Conservation (phyloP, 2,329 filamentous ascomycete genomes). For the Ascochyta fabae region DNA sequence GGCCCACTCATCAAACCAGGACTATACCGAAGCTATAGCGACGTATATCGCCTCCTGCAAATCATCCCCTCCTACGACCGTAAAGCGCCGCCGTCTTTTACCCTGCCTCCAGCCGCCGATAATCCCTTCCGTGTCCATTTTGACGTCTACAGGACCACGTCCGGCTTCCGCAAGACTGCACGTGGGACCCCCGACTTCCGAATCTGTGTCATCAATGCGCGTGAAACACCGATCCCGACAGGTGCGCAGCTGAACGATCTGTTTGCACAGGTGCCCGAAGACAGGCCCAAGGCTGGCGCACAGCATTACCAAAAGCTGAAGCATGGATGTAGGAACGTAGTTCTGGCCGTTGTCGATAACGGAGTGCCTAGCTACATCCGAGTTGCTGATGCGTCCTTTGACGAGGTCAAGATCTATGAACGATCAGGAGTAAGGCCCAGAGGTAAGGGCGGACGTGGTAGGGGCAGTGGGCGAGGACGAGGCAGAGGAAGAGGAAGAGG, state of each 20-base stretch:
- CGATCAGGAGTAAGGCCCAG: constrained; percentile 54
- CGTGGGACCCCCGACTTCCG: constrained; percentile 83
- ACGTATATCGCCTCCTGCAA: constrained; percentile 78
- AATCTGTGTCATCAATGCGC: constrained; percentile 80
- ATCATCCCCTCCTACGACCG: constrained; percentile 76
- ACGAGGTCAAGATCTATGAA: constrained; percentile 71
- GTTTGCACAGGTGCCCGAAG: constrained; percentile 74
- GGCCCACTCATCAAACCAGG: constrained; percentile 61
- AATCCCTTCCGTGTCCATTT: constrained; percentile 76
- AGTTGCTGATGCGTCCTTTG: constrained; percentile 81
- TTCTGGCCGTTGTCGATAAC: constrained; percentile 87
- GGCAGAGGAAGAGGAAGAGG: constrained; percentile 27
- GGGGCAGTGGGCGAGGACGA: constrained; percentile 50
- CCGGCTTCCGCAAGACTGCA: constrained; percentile 75
- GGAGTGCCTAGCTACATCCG: constrained; percentile 88
- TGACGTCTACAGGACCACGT: constrained; percentile 79
- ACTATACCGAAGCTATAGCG: constrained; percentile 62
- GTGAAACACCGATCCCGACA: constrained; percentile 73
- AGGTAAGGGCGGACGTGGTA: constrained; percentile 47
- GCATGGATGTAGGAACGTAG: constrained; percentile 81
- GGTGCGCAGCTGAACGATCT: constrained; percentile 73
- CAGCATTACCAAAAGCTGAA: constrained; percentile 78
- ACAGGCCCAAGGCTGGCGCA: constrained; percentile 62
- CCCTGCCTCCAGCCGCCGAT: constrained; percentile 42
- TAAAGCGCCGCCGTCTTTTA: constrained; percentile 44